Percentiles rank a stretch among this genome's conserved stretches.
These are phyloP conservation scores for Cichorium intybus DNA, from an alignment of 140 eudicot species.

Conservation along the genomic window DNA sequence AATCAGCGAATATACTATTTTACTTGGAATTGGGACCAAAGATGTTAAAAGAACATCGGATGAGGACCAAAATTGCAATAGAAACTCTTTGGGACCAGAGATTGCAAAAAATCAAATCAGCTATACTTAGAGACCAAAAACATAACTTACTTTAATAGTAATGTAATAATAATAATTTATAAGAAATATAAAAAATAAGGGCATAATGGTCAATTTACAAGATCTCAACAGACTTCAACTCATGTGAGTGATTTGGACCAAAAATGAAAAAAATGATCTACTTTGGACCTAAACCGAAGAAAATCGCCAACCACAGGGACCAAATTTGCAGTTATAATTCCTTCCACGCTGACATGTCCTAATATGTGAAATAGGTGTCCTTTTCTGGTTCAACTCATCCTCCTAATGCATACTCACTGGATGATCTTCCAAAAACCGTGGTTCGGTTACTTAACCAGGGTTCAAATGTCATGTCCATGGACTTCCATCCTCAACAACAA, in stretches of 20 bases:
- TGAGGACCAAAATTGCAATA: too few relatives aligned
- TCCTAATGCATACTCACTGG: constrained; percentile 56
- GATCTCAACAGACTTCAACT: background rate
- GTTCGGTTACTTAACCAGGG: constrained; percentile 75
- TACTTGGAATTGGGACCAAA: too few relatives aligned
- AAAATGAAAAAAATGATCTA: background rate
- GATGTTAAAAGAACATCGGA: too few relatives aligned
- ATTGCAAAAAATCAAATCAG: too few relatives aligned
- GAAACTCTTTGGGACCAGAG: too few relatives aligned
- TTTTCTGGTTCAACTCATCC: constrained; percentile 75
- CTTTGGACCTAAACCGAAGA: background rate
- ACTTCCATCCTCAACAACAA: constrained; percentile 88
- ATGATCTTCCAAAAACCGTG: constrained; percentile 84
- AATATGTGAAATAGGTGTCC: constrained; percentile 44
- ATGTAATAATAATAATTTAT: too few relatives aligned
- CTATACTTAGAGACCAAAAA: too few relatives aligned
- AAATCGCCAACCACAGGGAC: background rate
- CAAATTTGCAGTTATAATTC: background rate
- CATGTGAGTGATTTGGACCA: too few relatives aligned
- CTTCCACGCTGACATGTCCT: constrained; percentile 16
- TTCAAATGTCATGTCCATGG: constrained; percentile 83
- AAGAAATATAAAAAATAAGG: too few relatives aligned
- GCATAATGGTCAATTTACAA: background rate
- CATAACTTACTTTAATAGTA: too few relatives aligned
- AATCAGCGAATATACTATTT: too few relatives aligned